Evolutionary conservation across 208 protist species (phyloP).

Genomic region (Trichomonas gallinae): DNA sequence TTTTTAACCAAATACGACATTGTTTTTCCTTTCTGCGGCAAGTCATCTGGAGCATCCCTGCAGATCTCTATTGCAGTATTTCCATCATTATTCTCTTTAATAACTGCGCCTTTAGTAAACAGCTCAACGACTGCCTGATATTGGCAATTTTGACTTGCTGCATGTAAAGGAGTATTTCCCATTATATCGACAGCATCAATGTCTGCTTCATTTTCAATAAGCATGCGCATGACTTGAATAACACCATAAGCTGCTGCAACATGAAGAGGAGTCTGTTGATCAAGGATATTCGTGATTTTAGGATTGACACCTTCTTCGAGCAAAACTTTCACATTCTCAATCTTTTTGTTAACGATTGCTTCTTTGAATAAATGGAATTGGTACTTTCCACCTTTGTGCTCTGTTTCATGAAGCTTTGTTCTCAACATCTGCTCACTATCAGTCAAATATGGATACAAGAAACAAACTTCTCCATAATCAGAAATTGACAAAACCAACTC

Average conservation of each 20-base stretch:
- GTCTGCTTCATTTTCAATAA: background rate
- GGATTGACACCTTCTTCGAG: background rate
- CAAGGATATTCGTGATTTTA: background rate
- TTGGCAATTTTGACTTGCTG: background rate
- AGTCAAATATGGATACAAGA: background rate
- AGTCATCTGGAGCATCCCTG: background rate
- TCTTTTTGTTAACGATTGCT: background rate
- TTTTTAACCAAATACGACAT: background rate
- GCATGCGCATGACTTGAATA: background rate
- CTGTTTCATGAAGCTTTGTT: background rate
- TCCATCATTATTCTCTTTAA: background rate
- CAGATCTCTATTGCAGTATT: background rate
- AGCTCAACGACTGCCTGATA: background rate
- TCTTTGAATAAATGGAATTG: background rate
- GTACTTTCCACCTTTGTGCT: background rate
- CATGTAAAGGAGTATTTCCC: background rate
- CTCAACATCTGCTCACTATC: background rate
- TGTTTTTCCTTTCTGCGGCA: background rate
- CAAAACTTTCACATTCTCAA: background rate
- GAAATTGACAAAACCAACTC: background rate
- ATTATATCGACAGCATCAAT: background rate
- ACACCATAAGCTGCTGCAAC: background rate
- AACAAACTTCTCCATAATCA: background rate
- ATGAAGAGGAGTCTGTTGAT: background rate
- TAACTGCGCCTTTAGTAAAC: background rate